Percentiles rank a stretch among this genome's conserved stretches.
These are phyloP conservation scores for Thelephora ganbajun DNA, from an alignment of 768 basidiomycete genomes.

Conservation along the genomic window DNA sequence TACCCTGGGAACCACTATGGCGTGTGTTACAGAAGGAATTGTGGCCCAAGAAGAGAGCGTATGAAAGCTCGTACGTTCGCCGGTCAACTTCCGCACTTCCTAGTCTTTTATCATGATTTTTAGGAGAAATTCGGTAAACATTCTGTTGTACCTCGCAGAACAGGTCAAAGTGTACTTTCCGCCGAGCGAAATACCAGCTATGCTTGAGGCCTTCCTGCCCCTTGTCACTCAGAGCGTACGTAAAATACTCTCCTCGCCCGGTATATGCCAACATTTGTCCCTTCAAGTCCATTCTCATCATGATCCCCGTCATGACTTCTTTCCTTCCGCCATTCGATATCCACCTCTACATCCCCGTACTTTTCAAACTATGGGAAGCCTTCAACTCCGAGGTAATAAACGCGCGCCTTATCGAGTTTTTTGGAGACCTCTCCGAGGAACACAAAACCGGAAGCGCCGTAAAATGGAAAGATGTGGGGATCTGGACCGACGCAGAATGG, in stretches of 20 bases:
- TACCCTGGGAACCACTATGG: constrained; percentile 74
- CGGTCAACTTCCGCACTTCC: neutral
- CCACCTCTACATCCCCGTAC: constrained; percentile 52
- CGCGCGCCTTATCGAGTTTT: constrained; percentile 60
- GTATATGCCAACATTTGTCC: constrained; percentile 2
- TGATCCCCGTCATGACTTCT: constrained; percentile 62
- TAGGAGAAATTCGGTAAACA: constrained; percentile 55
- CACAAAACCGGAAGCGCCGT: constrained; percentile 45
- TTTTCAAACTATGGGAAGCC: constrained; percentile 69
- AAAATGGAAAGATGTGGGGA: constrained; percentile 77
- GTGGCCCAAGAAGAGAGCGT: constrained; percentile 52
- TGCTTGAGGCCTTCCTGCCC: constrained; percentile 62
- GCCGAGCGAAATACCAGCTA: constrained; percentile 45
- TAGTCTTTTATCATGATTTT: constrained; percentile 2
- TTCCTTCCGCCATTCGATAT: constrained; percentile 60
- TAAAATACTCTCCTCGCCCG: constrained; percentile 1
- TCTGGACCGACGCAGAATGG: constrained; percentile 81
- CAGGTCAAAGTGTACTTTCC: constrained; percentile 60
- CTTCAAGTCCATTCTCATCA: constrained; percentile 46
- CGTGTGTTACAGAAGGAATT: constrained; percentile 56
- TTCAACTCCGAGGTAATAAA: constrained; percentile 65
- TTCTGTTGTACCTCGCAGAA: constrained; percentile 62
- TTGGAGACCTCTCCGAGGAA: constrained; percentile 57
- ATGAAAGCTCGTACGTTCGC: constrained; percentile 39
- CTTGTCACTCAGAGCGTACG: constrained; percentile 54